A percentile compares a stretch with the other conserved stretches of the same genome.
Conservation (phyloP, 306 rosid genomes). For the Quercus glauca region DNA sequence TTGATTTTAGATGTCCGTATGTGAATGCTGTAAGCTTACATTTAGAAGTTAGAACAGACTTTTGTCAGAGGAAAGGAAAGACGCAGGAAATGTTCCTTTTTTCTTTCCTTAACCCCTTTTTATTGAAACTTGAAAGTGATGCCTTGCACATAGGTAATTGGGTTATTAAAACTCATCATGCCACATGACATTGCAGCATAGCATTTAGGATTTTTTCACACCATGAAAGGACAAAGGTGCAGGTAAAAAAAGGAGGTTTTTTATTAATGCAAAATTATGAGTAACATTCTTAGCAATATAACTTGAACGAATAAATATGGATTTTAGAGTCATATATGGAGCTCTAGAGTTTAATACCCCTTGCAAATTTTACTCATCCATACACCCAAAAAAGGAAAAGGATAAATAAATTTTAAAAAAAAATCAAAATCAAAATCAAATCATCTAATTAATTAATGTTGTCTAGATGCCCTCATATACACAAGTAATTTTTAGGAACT, state of each 20-base stretch:
- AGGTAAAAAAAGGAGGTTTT: background rate
- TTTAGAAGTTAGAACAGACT: too few relatives aligned
- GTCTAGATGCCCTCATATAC: conserved; percentile 31
- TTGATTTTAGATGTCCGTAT: too few relatives aligned
- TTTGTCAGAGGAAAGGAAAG: too few relatives aligned
- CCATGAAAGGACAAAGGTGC: background rate
- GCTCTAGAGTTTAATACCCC: background rate
- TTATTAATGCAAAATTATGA: background rate
- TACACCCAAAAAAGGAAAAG: background rate
- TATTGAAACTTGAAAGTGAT: too few relatives aligned
- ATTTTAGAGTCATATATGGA: background rate
- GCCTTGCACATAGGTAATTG: too few relatives aligned
- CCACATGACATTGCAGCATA: too few relatives aligned
- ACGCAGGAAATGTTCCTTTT: too few relatives aligned
- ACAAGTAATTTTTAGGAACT: conserved; percentile 18
- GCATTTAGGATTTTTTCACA: too few relatives aligned
- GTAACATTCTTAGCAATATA: background rate
- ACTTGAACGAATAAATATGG: background rate
- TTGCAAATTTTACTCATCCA: conserved; percentile 7
- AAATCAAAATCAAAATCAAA: background rate
- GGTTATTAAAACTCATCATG: too few relatives aligned
- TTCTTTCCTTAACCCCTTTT: too few relatives aligned
- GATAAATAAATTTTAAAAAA: conserved; percentile 2
- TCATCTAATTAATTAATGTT: conserved; percentile 14
- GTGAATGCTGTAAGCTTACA: too few relatives aligned